Evolutionary conservation across 2,329 filamentous ascomycete genomes (phyloP), one percentile per base, ranked within the genome.

Genomic region (Aspergillus hiratsukae): DNA sequence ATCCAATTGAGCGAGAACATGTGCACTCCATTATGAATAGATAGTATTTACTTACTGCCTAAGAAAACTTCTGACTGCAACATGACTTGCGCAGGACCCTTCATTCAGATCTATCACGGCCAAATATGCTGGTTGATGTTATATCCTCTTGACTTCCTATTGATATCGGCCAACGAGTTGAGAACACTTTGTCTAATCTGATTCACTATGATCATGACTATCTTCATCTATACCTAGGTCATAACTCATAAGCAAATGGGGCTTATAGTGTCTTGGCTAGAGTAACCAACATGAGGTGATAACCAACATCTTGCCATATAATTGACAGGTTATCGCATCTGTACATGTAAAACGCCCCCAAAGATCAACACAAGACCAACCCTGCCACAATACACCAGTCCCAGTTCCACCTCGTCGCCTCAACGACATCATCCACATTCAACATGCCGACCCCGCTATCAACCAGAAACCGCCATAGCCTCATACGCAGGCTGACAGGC

Each of bases 71-170:
- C 61, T 53, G 29, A 69, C 64, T 3, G 65, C 66, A 53, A 58
- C 54, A 19, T 54, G 69, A 41, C 66, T 71, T 64, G 50, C 70
- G 53, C 58, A 51, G 25, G 66, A 71, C 35, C 58, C 65, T 54
- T 66, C 63, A 31, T 71, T 67, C 49, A 67, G 59, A 53, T 63
- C 64, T 57, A 55, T 70, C 29, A 69, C 70, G 64, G 58, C 66
- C 2, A 65, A 45, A 51, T 66, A 71, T 56, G 61, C 60, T 46
- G 64, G 64, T 61, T 67, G 55, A 66, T 56, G 45, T 35, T 55
- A n/a, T 49, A 31, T 51, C 35, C 49, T 51, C 17, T 19, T 41
- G 40, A 41, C 40, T 41, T 41, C 35, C 35, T 37, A 10, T 37
- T 27, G 25, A 27, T 27, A 27, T 27, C 5, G 3, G 3, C 25